Base-by-base conservation (phyloP, 2,329 filamentous ascomycete genomes). In the Aspergillus texensis region DNA sequence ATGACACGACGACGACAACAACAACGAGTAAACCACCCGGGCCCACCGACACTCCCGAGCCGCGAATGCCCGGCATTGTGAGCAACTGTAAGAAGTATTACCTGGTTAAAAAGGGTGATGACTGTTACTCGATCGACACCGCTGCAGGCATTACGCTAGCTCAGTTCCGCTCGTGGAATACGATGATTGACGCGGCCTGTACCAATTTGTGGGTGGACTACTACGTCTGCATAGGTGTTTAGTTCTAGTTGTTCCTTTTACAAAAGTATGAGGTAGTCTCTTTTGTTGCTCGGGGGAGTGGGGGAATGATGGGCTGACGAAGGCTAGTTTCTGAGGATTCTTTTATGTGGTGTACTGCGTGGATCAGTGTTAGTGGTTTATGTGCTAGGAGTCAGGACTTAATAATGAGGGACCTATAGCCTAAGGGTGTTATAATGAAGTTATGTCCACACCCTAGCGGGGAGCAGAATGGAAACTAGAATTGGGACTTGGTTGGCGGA, bases 21-120 rank as follows among this genome's bases (percentile, higher is more conserved):
- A 41, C 39, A 4, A 41, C 39, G 16, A 41, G 39, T 14, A 10
- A 41, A 6, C 19, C 39, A 8, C 39, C 39, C 16, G 39, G 19
- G 1, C 39, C 39, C 16, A 41, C 39, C 16, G 16, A 19, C 39
- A n/a, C 39, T n/a, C 39, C 52, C 8, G 36, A 58, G 36, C 59
- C 62, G 12, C 61, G 53, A 6, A 62, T 62, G 62, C 30, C 62
- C 16, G 59, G 54, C 9, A 61, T 64, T 6, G 55, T 55, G n/a
- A 32, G n/a, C 34, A 62, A 64, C 62, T 69, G 67, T 57, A 62
- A 62, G 39, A 66, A 59, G 30, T 69, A 65, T 60, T 58, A 67
- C 58, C 54, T 62, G 43, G 63, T 65, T 14, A 45, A 53, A 24
- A 57, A 57, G 16, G 66, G 65, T 36, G 66, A 65, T 12, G 53